Percentiles rank a stretch among this genome's conserved stretches.
Conservation (phyloP, 2,329 filamentous ascomycete genomes). For the Aspergillus ochraceus region DNA sequence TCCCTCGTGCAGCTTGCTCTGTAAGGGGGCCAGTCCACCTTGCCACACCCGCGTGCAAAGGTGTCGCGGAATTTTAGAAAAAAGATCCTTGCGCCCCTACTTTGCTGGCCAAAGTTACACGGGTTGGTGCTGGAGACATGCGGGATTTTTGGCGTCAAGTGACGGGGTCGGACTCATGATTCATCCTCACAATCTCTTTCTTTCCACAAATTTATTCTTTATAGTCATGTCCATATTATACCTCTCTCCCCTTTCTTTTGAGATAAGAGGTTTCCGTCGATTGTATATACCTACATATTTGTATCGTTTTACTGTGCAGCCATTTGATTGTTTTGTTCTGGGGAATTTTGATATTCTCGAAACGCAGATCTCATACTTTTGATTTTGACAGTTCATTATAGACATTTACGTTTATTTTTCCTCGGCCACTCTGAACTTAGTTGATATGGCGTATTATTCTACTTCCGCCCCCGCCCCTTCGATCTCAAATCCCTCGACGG, state of each 20-base stretch:
- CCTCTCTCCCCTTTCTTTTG: slow-evolving; percentile 4
- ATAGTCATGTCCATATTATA: slow-evolving; percentile 9
- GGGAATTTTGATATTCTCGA: not conserved
- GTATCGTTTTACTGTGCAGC: not conserved
- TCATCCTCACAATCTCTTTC: not conserved
- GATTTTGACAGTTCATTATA: not conserved
- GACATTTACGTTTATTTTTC: not conserved
- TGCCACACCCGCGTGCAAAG: not conserved
- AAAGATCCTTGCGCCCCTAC: slow-evolving; percentile 11
- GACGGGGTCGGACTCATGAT: slow-evolving; percentile 11
- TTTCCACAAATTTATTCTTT: not conserved
- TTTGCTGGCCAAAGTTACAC: slow-evolving; percentile 21
- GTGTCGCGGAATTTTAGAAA: slow-evolving; percentile 5
- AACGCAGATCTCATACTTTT: not conserved
- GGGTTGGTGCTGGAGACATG: slow-evolving; percentile 5
- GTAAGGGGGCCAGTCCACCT: slow-evolving; percentile 7
- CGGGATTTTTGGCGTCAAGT: slow-evolving; percentile 2
- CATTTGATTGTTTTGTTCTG: not conserved
- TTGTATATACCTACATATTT: slow-evolving; percentile 19
- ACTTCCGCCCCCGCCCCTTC: slow-evolving; percentile 20
- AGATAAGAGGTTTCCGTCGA: slow-evolving; percentile 4
- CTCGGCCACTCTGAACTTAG: slow-evolving; percentile 46
- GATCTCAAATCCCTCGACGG: slow-evolving; percentile 35
- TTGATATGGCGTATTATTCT: slow-evolving; percentile 53
- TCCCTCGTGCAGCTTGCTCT: slow-evolving; percentile 6